Base-by-base conservation (phyloP, 2,329 filamentous ascomycete genomes). In the Calonectria hongkongensis region DNA sequence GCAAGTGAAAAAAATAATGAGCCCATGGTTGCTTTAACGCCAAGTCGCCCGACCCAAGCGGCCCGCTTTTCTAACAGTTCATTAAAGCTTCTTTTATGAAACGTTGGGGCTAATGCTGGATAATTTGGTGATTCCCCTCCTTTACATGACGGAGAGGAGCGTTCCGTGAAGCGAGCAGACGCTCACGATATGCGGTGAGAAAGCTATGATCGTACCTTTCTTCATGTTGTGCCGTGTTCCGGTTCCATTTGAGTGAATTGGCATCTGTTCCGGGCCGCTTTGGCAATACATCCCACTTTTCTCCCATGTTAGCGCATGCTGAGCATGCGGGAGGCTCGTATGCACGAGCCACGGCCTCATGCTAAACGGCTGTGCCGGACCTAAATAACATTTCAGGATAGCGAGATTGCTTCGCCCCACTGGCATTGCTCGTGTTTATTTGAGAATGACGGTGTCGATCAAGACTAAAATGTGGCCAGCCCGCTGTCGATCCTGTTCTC, bases 71-170 rank as follows among this genome's bases (percentile, higher is more conserved):
- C 25, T 60, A n/a, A 2, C 25, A 39, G 30, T 25, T 60, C 54
- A 21, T 41, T 16, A 36, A 60, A 60, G 54, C 54, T 60, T 60
- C 54, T 60, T 60, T 60, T 60, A 27, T 60, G 54, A 60, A 60
- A 60, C 54, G 36, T 16, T 41, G 16, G 9, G 36, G 25, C 33
- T 60, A 25, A 39, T 33, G 18, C 30, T 21, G 27, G 36, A 10
- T 33, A 27, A 27, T 9, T 41, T 7, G 33, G n/a, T 16, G 33
- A 58, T 58, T 39, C 25, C 54, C 54, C 54, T 4, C 10, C 33
- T 27, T 21, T 30, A 3, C 30, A 39, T n/a, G 18, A 27, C n/a
- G 12, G 33, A 4, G n/a, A 1, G 30, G 10, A 2, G 21, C 54
- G 8, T 27, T 41, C 21, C 33, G 25, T 33, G 36, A 25, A 25